phyloP scores from a whole-genome alignment of 805 yeast genomes.

The Metschnikowia drakensbergensis region DNA sequence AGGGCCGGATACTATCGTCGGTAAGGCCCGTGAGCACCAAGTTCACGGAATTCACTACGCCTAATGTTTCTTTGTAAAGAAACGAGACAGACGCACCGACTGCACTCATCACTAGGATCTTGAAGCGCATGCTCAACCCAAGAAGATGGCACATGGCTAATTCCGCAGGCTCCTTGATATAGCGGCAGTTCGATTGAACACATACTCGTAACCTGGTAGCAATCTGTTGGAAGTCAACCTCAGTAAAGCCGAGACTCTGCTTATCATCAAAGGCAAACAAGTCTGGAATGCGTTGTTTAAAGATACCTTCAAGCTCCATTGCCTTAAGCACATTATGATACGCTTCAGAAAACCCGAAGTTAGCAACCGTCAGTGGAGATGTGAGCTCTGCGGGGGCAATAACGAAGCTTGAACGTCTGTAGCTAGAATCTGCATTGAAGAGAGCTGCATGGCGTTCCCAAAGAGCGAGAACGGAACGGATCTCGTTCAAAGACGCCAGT shows the following conservation, averaged over 20 bases:
- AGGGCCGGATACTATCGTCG: slow-evolving; percentile 1
- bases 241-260: neutral
- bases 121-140: slow-evolving; percentile 2
- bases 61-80: slow-evolving; percentile 6
- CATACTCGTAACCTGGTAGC: neutral
- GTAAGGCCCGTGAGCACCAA: neutral
- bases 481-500: slow-evolving; percentile 3
- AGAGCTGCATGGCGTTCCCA: slow-evolving; percentile 10
- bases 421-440: slow-evolving; percentile 4
- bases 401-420: neutral
- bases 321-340: slow-evolving; percentile 8
- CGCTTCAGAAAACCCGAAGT: neutral
- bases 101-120: slow-evolving; percentile 4
- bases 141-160: slow-evolving; percentile 3
- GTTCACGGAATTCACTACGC: slow-evolving; percentile 3
- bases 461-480: slow-evolving; percentile 6
- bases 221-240: neutral
- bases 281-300: slow-evolving; percentile 4
- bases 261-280: slow-evolving; percentile 1
- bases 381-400: neutral
- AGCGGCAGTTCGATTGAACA: neutral
- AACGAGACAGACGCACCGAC: neutral
- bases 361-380: neutral
- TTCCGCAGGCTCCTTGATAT: neutral
- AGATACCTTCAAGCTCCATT: slow-evolving; percentile 1